phyloP scores from a whole-genome alignment of 495 filamentous ascomycete species.

The Neurospora sp. region DNA sequence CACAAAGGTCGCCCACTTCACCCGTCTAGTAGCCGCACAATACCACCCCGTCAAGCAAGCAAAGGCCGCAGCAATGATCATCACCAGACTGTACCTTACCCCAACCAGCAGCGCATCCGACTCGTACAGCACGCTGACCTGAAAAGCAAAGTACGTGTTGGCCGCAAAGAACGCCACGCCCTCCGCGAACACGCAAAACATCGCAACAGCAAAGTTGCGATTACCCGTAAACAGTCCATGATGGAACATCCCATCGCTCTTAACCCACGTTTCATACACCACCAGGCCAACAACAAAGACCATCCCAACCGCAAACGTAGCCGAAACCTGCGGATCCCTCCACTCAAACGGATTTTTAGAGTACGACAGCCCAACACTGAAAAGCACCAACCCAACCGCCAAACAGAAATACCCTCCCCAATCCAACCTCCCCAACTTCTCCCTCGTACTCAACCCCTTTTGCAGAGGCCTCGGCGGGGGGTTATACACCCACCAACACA shows the following conservation, averaged over 20 bases:
- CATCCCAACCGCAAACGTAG: slow-evolving; percentile 22
- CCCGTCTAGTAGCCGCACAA: slow-evolving; percentile 13
- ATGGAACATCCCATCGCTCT: slow-evolving; percentile 30
- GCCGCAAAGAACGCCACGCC: slow-evolving; percentile 27
- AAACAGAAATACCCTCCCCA: slow-evolving; percentile 26
- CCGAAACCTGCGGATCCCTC: slow-evolving; percentile 19
- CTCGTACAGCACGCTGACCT: slow-evolving; percentile 22
- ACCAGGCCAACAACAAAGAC: slow-evolving; percentile 7
- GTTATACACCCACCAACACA: slow-evolving; percentile 18
- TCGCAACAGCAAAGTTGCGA: slow-evolving; percentile 22
- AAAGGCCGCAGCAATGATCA: slow-evolving; percentile 11
- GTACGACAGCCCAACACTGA: slow-evolving; percentile 26
- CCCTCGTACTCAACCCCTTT: slow-evolving; percentile 2
- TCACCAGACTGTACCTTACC: slow-evolving; percentile 16
- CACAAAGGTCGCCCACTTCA: slow-evolving; percentile 13
- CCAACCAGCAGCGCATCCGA: slow-evolving; percentile 16
- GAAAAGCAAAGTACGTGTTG: slow-evolving; percentile 28
- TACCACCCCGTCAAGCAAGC: slow-evolving; percentile 14
- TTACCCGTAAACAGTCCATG: slow-evolving; percentile 21
- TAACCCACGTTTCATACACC: slow-evolving; percentile 20
- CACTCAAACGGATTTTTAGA: slow-evolving; percentile 27
- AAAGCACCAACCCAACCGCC: slow-evolving; percentile 18
- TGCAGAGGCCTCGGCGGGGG: slow-evolving; percentile 12
- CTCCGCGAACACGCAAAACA: slow-evolving; percentile 23
- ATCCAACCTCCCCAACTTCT: slow-evolving; percentile 24